Percentiles rank a stretch among this genome's conserved stretches.
phyloP scores from a whole-genome alignment of 345 rosid species.

The Cardamine occulta region DNA sequence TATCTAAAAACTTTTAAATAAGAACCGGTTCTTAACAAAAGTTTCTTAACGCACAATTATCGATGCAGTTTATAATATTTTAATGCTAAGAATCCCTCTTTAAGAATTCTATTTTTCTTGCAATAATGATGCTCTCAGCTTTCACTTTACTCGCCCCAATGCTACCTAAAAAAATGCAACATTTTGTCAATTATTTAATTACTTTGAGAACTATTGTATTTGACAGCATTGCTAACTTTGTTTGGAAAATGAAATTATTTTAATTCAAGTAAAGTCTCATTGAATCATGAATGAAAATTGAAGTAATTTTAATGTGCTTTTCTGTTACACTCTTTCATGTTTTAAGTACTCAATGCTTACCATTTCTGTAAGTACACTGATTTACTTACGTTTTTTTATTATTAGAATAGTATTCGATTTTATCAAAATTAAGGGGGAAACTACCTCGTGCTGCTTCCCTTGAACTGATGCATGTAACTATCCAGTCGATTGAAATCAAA shows the following conservation, averaged over 20 bases:
- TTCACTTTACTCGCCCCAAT: conserved; percentile 96
- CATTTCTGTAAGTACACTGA: not conserved
- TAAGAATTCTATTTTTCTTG: too few relatives aligned
- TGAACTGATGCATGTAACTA: conserved; percentile 86
- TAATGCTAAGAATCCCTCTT: too few relatives aligned
- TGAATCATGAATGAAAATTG: conserved; percentile 9
- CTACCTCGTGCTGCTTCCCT: conserved; percentile 93
- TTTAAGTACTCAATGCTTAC: not conserved
- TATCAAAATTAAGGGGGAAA: not conserved
- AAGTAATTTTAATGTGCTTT: not conserved
- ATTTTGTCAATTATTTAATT: not conserved
- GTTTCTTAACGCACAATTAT: too few relatives aligned
- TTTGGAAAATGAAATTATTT: not conserved
- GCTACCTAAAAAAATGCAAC: conserved; percentile 50
- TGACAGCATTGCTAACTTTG: not conserved
- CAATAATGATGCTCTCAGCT: too few relatives aligned
- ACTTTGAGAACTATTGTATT: not conserved
- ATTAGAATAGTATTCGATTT: not conserved
- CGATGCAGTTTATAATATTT: too few relatives aligned
- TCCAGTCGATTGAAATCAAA: conserved; percentile 66
- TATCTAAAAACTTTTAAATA: too few relatives aligned
- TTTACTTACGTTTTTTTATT: not conserved
- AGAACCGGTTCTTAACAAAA: too few relatives aligned
- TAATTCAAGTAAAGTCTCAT: not conserved
- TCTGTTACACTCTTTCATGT: not conserved